These are phyloP conservation scores for Lagenidium giganteum DNA, from an alignment of 352 stramenopile genomes.

Conservation along the genomic window DNA sequence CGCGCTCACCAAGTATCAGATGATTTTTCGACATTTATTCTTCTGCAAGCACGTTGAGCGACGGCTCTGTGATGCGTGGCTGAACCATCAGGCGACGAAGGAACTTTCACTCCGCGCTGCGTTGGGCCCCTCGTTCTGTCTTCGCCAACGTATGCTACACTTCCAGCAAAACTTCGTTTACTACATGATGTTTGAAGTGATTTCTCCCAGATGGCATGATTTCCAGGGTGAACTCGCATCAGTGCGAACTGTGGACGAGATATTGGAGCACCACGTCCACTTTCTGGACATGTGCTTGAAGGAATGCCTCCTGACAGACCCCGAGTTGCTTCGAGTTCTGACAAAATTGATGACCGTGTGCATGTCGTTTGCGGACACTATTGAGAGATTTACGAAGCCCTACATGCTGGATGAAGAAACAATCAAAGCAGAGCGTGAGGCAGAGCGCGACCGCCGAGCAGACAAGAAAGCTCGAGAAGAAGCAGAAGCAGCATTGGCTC, in stretches of 20 bases:
- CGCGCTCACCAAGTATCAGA: conserved; percentile 96
- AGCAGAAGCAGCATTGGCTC: conserved; percentile 56
- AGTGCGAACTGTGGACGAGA: conserved; percentile 91
- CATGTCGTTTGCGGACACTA: conserved; percentile 92
- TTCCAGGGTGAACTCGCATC: conserved; percentile 82
- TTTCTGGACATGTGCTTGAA: conserved; percentile 96
- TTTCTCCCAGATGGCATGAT: conserved; percentile 90
- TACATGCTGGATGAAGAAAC: conserved; percentile 85
- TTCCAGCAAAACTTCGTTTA: conserved; percentile 99
- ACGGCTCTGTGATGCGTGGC: conserved; percentile 93
- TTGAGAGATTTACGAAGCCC: conserved; percentile 86
- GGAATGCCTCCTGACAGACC: conserved; percentile 96
- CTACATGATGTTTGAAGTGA: conserved; percentile 98
- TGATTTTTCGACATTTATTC: conserved; percentile 99
- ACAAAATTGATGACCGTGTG: conserved; percentile 97
- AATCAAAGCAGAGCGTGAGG: conserved; percentile 78
- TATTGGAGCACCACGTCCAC: conserved; percentile 91
- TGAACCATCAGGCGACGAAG: conserved; percentile 93
- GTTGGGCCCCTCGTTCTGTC: conserved; percentile 90
- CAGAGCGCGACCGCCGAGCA: conserved; percentile 64
- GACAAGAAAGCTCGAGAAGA: conserved; percentile 78
- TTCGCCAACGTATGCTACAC: conserved; percentile 98
- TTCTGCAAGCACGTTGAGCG: conserved; percentile 99
- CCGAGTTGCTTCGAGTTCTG: conserved; percentile 90
- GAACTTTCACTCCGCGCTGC: conserved; percentile 83